Conservation (phyloP, 768 basidiomycete genomes). For the Lactifluus rugatus region DNA sequence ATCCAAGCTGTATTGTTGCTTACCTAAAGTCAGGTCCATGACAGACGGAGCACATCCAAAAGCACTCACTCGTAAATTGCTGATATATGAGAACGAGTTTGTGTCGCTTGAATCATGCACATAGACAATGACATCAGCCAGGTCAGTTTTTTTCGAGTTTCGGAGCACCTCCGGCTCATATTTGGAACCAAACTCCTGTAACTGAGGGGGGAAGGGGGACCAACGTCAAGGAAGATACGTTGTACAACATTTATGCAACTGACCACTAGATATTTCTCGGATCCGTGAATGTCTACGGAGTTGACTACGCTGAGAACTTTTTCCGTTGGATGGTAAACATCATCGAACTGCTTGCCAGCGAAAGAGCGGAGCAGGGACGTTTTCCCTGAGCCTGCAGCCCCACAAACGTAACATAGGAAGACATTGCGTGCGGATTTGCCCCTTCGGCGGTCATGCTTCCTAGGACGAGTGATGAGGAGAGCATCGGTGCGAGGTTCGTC, state of each 20-base stretch:
- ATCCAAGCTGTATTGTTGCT: slow-evolving; percentile 97
- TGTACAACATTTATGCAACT: slow-evolving; percentile 27
- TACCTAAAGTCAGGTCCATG: slow-evolving; percentile 19
- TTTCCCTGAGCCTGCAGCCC: slow-evolving; percentile 94
- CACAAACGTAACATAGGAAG: slow-evolving; percentile 88
- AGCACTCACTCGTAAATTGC: slow-evolving; percentile 74
- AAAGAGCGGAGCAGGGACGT: slow-evolving; percentile 80
- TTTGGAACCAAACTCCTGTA: slow-evolving; percentile 95
- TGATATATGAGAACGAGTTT: slow-evolving; percentile 97
- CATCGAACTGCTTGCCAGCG: slow-evolving; percentile 67
- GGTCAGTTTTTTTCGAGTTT: slow-evolving; percentile 82
- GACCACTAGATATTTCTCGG: slow-evolving; percentile 94
- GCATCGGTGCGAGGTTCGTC: slow-evolving; percentile 72
- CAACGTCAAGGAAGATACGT: background rate
- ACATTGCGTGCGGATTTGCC: slow-evolving; percentile 86
- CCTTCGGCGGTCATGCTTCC: slow-evolving; percentile 76
- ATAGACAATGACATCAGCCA: slow-evolving; percentile 90
- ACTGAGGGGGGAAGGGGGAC: slow-evolving; percentile 33
- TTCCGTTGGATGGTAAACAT: slow-evolving; percentile 79
- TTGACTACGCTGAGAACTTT: slow-evolving; percentile 90
- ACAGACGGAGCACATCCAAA: background rate
- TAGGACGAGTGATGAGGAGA: slow-evolving; percentile 72
- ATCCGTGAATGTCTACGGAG: slow-evolving; percentile 86
- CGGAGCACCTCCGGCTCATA: slow-evolving; percentile 88
- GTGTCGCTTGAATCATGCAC: slow-evolving; percentile 98